These are phyloP conservation scores for Trifolium repens DNA, from an alignment of 306 rosid genomes.

Conservation along the genomic window DNA sequence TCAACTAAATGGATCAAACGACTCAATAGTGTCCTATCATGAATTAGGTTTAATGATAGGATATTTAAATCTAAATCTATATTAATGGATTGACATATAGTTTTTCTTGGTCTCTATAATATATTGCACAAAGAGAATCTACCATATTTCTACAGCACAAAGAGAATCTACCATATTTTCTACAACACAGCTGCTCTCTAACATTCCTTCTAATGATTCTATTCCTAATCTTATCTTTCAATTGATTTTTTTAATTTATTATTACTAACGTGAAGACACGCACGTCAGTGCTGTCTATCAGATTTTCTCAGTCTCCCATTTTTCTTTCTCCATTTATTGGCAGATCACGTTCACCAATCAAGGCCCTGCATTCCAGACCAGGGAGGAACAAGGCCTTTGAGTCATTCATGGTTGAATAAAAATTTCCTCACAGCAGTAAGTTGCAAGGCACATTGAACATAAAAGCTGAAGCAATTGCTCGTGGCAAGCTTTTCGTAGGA, in stretches of 20 bases:
- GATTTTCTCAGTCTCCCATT: background rate
- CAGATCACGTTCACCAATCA: constrained; percentile 22
- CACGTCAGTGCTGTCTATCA: background rate
- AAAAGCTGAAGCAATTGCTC: background rate
- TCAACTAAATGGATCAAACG: background rate
- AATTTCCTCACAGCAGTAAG: constrained; percentile 40
- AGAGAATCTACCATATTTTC: constrained; percentile 6
- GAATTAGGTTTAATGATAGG: background rate
- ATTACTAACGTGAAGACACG: background rate
- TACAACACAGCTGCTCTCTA: background rate
- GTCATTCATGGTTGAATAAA: constrained; percentile 22
- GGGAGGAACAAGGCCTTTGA: constrained; percentile 33
- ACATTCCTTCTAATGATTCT: background rate
- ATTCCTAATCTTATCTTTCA: background rate
- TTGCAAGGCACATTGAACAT: constrained; percentile 35
- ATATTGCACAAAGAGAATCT: background rate
- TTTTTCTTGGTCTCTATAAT: background rate
- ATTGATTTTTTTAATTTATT: background rate
- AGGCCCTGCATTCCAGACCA: constrained; percentile 32
- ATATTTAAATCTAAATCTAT: background rate
- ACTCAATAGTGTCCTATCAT: background rate
- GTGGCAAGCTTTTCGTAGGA: constrained; percentile 14
- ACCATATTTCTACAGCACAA: no score
- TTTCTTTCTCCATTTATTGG: background rate
- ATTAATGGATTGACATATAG: background rate